phyloP scores from a whole-genome alignment of 257 asterid genomes.

The Solanum chiquidenum region DNA sequence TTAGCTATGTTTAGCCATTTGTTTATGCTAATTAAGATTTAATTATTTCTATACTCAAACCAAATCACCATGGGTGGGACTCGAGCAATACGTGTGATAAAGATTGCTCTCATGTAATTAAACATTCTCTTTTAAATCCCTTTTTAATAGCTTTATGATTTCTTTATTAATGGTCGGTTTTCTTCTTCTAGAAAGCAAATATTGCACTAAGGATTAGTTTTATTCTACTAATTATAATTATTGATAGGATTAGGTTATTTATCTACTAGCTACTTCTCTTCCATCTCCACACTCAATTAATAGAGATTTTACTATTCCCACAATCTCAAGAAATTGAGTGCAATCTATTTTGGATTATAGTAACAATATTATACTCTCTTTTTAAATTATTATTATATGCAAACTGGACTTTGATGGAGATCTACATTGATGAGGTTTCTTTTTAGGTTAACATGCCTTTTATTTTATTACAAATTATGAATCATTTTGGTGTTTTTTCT shows the following conservation, averaged over 20 bases:
- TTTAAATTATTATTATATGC: neutral
- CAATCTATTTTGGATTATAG: constrained; percentile 20
- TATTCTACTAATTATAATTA: constrained; percentile 5
- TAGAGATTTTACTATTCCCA: constrained; percentile 3
- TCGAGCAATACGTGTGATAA: constrained; percentile 1
- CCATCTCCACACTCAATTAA: constrained; percentile 6
- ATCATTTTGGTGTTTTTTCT: constrained; percentile 9
- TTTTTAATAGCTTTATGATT: constrained; percentile 13
- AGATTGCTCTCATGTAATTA: constrained; percentile 8
- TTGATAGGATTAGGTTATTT: constrained; percentile 14
- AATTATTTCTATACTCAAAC: neutral
- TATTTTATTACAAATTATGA: constrained; percentile 24
- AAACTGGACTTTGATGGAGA: constrained; percentile 37
- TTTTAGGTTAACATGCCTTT: constrained; percentile 46
- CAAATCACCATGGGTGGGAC: neutral
- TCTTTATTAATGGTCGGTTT: constrained; percentile 43
- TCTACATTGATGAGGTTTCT: constrained; percentile 24
- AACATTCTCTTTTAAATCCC: constrained; percentile 3
- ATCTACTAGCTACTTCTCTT: neutral
- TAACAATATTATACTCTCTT: neutral
- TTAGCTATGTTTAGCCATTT: neutral
- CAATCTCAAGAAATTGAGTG: constrained; percentile 25
- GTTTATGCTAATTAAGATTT: neutral
- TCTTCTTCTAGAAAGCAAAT: constrained; percentile 38
- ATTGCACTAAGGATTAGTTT: constrained; percentile 22